These are phyloP conservation scores for Paraleonurus japonicus DNA, from an alignment of 257 asterid genomes.

Conservation along the genomic window DNA sequence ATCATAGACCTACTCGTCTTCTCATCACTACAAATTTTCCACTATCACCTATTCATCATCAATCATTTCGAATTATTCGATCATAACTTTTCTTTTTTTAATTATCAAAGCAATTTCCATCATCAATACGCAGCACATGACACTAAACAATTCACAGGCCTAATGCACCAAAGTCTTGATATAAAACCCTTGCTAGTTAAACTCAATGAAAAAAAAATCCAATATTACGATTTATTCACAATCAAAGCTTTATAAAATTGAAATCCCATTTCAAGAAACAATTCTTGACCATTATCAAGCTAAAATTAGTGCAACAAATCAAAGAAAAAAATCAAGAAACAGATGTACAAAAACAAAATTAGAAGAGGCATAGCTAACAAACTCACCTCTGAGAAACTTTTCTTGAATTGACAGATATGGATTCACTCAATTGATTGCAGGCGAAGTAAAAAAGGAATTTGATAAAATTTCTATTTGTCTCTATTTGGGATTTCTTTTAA, in stretches of 20 bases:
- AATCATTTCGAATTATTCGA: neutral
- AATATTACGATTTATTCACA: neutral
- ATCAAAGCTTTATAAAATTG: neutral
- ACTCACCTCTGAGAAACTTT: slow-evolving; percentile 18
- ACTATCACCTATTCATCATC: neutral
- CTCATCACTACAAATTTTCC: neutral
- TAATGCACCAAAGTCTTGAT: neutral
- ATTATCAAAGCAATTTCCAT: neutral
- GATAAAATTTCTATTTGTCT: neutral
- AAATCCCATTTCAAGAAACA: slow-evolving; percentile 13
- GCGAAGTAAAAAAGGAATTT: neutral
- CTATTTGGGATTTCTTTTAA: neutral
- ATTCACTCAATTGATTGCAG: neutral
- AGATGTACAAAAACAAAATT: neutral
- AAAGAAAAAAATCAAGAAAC: neutral
- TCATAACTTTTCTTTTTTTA: neutral
- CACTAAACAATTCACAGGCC: neutral
- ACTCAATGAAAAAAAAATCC: neutral
- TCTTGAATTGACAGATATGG: neutral
- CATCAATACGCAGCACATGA: neutral
- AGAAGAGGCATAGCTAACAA: slow-evolving; percentile 11
- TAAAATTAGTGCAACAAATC: neutral
- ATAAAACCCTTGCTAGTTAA: neutral
- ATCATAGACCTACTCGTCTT: too few species aligned
- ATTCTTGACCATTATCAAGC: neutral